phyloP scores from a whole-genome alignment of 331 rosid genomes.

The Acacia pycnantha region DNA sequence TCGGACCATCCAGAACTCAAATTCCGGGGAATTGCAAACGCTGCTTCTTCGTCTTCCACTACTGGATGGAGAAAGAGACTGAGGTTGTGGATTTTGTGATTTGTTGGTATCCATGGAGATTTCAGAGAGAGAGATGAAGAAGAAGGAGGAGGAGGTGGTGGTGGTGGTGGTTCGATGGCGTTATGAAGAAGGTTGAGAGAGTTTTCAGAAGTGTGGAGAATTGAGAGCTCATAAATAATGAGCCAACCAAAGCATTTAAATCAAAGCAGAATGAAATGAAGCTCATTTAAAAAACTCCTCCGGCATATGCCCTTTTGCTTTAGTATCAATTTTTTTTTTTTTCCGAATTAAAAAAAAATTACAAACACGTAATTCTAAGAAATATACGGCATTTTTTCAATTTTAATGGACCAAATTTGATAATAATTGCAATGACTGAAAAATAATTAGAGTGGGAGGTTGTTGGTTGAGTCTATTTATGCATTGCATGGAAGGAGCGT shows the following conservation, averaged over 20 bases:
- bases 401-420: not conserved
- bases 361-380: not conserved
- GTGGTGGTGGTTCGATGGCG: constrained; percentile 15
- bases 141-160: not conserved
- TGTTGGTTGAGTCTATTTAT: constrained; percentile 39
- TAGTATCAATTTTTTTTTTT: not conserved
- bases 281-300: not conserved
- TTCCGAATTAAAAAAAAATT: not conserved
- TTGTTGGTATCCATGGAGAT: constrained; percentile 39
- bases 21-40: constrained; percentile 80
- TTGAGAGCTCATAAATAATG: constrained; percentile 22
- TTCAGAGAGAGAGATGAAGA: not conserved
- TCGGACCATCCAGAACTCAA: constrained; percentile 95
- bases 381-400: not conserved
- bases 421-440: not conserved
- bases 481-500: constrained; percentile 21
- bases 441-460: not conserved
- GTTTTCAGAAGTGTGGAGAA: constrained; percentile 7
- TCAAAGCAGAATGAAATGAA: constrained; percentile 16
- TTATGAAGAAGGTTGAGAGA: constrained; percentile 25
- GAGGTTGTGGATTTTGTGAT: constrained; percentile 18
- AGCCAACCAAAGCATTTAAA: constrained; percentile 48
- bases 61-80: constrained; percentile 26
- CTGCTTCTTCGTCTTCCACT: constrained; percentile 21
- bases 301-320: not conserved